These are phyloP conservation scores for Physcia stellaris DNA, from an alignment of 495 filamentous ascomycete species.

Conservation along the genomic window DNA sequence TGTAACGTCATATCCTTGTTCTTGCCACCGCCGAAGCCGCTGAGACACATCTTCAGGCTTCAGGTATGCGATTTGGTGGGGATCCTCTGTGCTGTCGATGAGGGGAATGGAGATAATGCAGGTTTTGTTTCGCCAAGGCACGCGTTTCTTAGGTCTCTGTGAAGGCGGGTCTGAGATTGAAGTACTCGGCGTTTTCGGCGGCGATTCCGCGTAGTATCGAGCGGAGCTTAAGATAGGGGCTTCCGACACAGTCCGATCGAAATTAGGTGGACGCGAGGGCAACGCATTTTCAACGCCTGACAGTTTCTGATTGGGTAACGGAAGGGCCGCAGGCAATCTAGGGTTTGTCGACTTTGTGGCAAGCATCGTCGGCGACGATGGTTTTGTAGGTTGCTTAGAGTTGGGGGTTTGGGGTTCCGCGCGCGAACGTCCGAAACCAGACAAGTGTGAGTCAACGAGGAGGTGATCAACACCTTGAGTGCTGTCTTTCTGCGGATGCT, in stretches of 20 bases:
- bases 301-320: too few relatives aligned
- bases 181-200: not conserved
- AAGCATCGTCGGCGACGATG: too few relatives aligned
- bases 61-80: slow-evolving; percentile 30
- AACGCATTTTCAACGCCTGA: slow-evolving; percentile 39
- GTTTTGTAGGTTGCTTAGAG: too few relatives aligned
- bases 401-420: too few relatives aligned
- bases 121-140: slow-evolving; percentile 57
- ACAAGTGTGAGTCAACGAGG: too few relatives aligned
- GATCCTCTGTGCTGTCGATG: slow-evolving; percentile 22
- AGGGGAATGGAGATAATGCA: slow-evolving; percentile 58
- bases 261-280: slow-evolving; percentile 26
- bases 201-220: not conserved
- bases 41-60: slow-evolving; percentile 44
- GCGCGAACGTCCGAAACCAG: too few relatives aligned
- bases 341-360: too few relatives aligned
- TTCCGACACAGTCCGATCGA: slow-evolving; percentile 9
- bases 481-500: too few relatives aligned
- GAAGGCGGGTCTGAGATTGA: slow-evolving; percentile 8
- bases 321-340: too few relatives aligned
- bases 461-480: too few relatives aligned
- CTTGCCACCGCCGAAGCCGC: slow-evolving; percentile 56
- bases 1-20: slow-evolving; percentile 58
- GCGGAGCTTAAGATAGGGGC: not conserved
- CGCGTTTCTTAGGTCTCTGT: slow-evolving; percentile 28